These are phyloP conservation scores for Aaosphaeria arxii DNA, from an alignment of 2,329 filamentous ascomycete species.

Conservation along the genomic window DNA sequence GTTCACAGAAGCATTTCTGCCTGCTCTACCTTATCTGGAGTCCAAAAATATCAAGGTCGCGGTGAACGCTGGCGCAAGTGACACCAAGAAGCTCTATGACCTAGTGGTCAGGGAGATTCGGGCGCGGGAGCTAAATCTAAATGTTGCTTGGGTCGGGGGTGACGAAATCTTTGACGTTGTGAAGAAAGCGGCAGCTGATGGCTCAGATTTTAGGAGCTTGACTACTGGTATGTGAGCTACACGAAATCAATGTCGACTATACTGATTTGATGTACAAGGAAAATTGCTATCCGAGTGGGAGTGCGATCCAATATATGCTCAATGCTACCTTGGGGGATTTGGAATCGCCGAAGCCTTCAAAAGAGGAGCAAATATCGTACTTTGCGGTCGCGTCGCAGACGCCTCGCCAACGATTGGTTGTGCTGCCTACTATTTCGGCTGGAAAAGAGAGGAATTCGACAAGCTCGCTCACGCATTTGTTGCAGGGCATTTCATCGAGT, in stretches of 20 bases:
- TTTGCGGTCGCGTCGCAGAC: slow-evolving; percentile 30
- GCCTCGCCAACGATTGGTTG: slow-evolving; percentile 43
- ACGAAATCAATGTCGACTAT: not conserved
- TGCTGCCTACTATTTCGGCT: slow-evolving; percentile 54
- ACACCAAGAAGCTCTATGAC: slow-evolving; percentile 9
- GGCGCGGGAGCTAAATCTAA: slow-evolving; percentile 7
- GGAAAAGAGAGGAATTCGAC: slow-evolving; percentile 24
- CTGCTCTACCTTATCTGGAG: slow-evolving; percentile 23
- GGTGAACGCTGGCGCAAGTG: slow-evolving; percentile 16
- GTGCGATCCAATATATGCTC: slow-evolving; percentile 10
- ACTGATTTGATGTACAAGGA: slow-evolving; percentile 17
- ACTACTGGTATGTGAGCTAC: not conserved
- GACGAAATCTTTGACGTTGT: slow-evolving; percentile 25
- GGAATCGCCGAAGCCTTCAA: slow-evolving; percentile 25
- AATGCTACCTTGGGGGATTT: slow-evolving; percentile 9
- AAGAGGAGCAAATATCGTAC: slow-evolving; percentile 27
- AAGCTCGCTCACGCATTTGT: slow-evolving; percentile 48
- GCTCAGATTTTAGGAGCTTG: not conserved
- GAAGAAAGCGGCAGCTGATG: slow-evolving; percentile 7
- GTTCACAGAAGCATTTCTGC: slow-evolving; percentile 46
- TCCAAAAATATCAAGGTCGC: slow-evolving; percentile 13
- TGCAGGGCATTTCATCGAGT: slow-evolving; percentile 55
- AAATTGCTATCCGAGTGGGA: slow-evolving; percentile 19
- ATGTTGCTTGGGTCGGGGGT: slow-evolving; percentile 40
- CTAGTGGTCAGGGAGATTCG: slow-evolving; percentile 6